These are phyloP conservation scores for Ophiostoma novo-ulmi DNA, from an alignment of 2,329 filamentous ascomycete species.

Conservation along the genomic window DNA sequence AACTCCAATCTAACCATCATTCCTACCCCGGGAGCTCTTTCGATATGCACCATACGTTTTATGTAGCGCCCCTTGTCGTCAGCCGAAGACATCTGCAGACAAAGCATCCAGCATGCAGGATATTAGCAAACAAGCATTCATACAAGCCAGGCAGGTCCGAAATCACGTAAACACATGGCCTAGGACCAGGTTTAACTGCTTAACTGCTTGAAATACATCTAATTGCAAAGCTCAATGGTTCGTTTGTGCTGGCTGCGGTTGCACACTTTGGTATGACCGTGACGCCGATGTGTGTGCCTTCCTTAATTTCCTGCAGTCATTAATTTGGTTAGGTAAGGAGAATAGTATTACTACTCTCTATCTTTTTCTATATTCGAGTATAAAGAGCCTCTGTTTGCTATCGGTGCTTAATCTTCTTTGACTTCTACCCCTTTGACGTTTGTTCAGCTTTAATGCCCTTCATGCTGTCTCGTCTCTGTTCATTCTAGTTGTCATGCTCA, in stretches of 20 bases:
- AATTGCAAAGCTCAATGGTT: neutral
- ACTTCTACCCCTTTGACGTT: neutral
- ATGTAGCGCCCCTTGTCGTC: constrained; percentile 1
- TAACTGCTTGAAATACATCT: neutral
- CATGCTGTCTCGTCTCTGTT: neutral
- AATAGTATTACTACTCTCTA: too few relatives aligned
- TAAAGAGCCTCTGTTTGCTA: neutral
- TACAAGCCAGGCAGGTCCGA: too few relatives aligned
- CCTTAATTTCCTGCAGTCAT: too few relatives aligned
- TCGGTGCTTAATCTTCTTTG: neutral
- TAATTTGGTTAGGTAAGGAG: too few relatives aligned
- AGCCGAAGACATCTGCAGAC: neutral
- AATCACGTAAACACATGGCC: too few relatives aligned
- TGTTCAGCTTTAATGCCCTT: neutral
- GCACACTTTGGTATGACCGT: neutral
- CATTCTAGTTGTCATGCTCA: neutral
- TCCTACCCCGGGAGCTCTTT: neutral
- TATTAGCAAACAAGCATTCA: neutral
- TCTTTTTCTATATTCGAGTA: neutral
- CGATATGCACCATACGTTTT: neutral
- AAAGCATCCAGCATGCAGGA: neutral
- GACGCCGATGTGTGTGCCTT: neutral
- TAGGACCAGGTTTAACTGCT: too few relatives aligned
- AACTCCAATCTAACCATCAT: neutral
- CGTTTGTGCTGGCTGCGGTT: neutral